phyloP scores from a whole-genome alignment of 139 green algal genomes.

The Coelastrella sp. region DNA sequence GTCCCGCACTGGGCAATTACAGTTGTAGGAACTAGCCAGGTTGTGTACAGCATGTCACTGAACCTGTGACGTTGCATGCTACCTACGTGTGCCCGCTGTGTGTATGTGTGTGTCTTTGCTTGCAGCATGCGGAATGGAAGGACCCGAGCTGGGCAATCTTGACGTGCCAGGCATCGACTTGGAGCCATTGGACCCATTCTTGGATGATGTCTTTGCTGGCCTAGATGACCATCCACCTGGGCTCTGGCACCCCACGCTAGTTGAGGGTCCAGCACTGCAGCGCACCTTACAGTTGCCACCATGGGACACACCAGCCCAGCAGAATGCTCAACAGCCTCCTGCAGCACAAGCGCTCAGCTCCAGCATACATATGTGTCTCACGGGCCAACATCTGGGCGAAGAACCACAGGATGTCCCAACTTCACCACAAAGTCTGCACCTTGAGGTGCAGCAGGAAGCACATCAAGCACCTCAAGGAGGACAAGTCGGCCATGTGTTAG shows the following conservation, averaged over 20 bases:
- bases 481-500: background rate
- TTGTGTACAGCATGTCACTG: background rate
- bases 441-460: background rate
- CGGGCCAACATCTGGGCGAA: background rate
- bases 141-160: background rate
- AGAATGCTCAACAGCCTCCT: no score
- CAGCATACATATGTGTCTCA: background rate
- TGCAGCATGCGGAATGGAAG: slow-evolving; percentile 12
- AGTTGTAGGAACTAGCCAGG: background rate
- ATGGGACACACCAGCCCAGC: background rate
- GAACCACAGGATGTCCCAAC: no score
- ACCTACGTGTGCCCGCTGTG: background rate
- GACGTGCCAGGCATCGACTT: background rate
- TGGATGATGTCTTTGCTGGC: slow-evolving; percentile 34
- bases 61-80: background rate
- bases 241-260: background rate
- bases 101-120: background rate
- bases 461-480: background rate
- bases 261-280: background rate
- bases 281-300: no score
- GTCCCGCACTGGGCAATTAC: background rate
- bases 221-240: background rate
- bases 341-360: no score
- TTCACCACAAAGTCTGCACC: no score
- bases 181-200: slow-evolving; percentile 30